Evolutionary conservation across 2,329 filamentous ascomycete genomes (phyloP), one percentile per base, ranked within the genome.

Genomic region (Colletotrichum falcatum): DNA sequence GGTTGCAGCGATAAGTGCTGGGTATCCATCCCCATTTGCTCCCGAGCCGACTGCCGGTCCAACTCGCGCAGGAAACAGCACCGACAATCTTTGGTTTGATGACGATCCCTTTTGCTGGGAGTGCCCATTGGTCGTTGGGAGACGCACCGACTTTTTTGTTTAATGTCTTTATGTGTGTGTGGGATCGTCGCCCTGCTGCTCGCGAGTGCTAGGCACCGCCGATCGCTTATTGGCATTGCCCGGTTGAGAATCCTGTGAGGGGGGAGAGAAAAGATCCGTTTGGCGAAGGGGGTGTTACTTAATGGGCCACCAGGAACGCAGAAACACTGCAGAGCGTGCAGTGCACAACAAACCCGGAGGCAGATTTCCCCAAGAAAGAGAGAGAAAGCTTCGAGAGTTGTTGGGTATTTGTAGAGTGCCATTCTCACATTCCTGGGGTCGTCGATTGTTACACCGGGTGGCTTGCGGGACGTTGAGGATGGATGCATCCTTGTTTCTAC

Each of bases 91-190:
- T 58, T 18, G 65, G 54, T 48, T 48, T 60, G 53, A 51, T 70
- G 69, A 65, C 65, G 69, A 70, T 71, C 65, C 48, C 46, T 46
- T 33, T 35, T 54, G 20, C 39, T 39, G 54, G 26, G 35, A 49
- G 60, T 56, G 55, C 28, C 56, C 56, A 54, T 58, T 66, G 67
- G 67, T 35, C 44, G 37, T 16, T 53, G 30, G n/a, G 48, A 23
- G 33, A 16, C 20, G 30, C 54, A 70, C 60, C 65, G 69, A 65
- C 53, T 65, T 59, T 12, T 65, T 65, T 71, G 69, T 69, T 65
- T 42, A 12, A 1, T 14, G 12, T 16, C 5, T n/a, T n/a, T n/a
- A n/a, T n/a, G 12, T 2, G 2, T 18, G 4, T 71, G 49, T 69
- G 65, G 65, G 69, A 69, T 69, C 65, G 48, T 63, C 69, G 37